Base-by-base conservation (phyloP, 2,329 filamentous ascomycete species). In the Raffaelea ambrosiae region DNA sequence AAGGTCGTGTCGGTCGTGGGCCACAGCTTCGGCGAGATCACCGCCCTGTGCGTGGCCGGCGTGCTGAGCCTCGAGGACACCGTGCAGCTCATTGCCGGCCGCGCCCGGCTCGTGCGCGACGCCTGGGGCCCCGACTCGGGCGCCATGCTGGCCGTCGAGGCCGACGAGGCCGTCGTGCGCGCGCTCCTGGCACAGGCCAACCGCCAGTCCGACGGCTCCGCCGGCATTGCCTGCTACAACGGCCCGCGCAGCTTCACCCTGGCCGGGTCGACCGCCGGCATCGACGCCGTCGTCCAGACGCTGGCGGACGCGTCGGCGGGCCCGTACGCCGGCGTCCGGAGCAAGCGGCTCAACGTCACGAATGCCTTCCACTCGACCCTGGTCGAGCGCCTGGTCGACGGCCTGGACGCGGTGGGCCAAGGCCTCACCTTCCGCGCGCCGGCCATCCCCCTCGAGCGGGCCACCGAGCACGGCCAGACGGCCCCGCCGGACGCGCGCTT, bases 281-380 rank as follows among this genome's bases (percentile, higher is more conserved):
- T 72, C 5, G 58, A 67, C 4, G 53, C 50, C 0, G 51, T 63
- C 0, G 55, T 40, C 1, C 40, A 54, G 0, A 48, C 46, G 0
- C 20, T 36, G 4, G 40, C 53, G 3, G 22, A 51, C 1, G 48
- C 36, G 10, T 39, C 5, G 13, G 18, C 31, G 10, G n/a, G 13
- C 8, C 13, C 26, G 13, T 21, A 29, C 16, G 11, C 33, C 5
- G 11, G 40, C 5, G 51, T 64, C 33, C 63, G 57, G 43, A 47
- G 14, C 21, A 73, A 71, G 54, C 54, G 55, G 4, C 63, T 76
- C 0, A 61, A 66, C 13, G 67, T 72, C 1, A 69, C 70, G 0
- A 64, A 75, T 48, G 71, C 67, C 0, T 76, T 73, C 53, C 73
- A 76, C 52, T 74, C 66, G 0, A 43, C 47, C 0, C 57, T 75